These are phyloP conservation scores for Adansonia gregorii DNA, from an alignment of 441 rosid genomes.

Conservation along the genomic window DNA sequence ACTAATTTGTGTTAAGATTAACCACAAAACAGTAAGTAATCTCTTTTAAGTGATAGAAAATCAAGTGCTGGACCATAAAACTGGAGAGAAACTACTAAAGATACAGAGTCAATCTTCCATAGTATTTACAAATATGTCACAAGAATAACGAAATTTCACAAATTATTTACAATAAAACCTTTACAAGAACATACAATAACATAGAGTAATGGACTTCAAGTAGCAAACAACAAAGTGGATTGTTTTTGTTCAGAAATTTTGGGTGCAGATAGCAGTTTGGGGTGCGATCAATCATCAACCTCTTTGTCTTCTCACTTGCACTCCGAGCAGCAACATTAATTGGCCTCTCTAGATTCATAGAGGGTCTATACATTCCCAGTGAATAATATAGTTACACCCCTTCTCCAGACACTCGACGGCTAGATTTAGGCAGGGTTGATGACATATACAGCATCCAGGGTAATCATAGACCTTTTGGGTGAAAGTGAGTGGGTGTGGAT, in stretches of 20 bases:
- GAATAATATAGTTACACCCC: background rate
- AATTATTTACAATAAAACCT: background rate
- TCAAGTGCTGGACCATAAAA: too few species aligned
- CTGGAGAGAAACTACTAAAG: too few species aligned
- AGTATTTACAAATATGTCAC: background rate
- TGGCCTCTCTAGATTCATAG: background rate
- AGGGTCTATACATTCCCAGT: background rate
- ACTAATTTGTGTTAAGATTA: too few species aligned
- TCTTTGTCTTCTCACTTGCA: too few species aligned
- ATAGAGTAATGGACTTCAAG: background rate
- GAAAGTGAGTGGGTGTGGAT: background rate
- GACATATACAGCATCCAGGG: background rate
- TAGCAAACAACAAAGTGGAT: background rate
- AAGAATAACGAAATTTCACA: background rate
- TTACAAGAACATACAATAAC: background rate
- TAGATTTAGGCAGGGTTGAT: background rate
- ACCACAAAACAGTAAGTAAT: too few species aligned
- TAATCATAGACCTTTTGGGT: background rate
- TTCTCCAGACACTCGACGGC: background rate
- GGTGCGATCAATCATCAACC: background rate
- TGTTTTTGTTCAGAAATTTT: background rate
- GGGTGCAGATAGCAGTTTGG: background rate
- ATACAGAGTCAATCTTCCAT: background rate
- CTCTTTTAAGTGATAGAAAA: too few species aligned
- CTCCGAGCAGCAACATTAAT: too few species aligned